Evolutionary conservation across 306 rosid species (phyloP), one percentile per base, ranked within the genome.

Genomic region (Quercus berberidifolia): DNA sequence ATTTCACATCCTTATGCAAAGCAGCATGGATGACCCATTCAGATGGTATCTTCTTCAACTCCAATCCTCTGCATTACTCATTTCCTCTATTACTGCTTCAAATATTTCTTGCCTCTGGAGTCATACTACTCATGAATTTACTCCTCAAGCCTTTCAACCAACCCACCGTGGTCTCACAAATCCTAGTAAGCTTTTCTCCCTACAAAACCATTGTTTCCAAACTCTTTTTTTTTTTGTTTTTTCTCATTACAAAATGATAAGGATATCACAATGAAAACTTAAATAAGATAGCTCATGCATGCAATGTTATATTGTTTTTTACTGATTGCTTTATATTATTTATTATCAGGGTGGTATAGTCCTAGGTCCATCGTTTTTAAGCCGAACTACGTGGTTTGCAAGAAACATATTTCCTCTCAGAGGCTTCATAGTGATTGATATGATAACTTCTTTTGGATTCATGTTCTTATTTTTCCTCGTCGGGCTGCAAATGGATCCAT

Each of bases 391-490:
- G 5, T 9, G 20, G 33, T 78, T 83, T 55, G 65, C 5, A n/a
- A 2, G 21, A 1, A 9, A 11, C 0, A 5, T 81, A 23, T 87
- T 87, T 46, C 90, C 87, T 1, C 31, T 75, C 41, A 75, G 78
- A 51, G 73, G 90, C 41, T 71, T 83, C 73, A 2, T 87, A 49
- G 4, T 76, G 38, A 76, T 87, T 3, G 90, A 87, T 25, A 23
- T 76, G 1, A 5, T 83, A 21, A 75, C 87, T 69, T 59, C 79
- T 0, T 17, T 87, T 3, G 90, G 75, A 52, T 69, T 9, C 56
- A 78, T 78, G 51, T 71, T 81, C 60, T 81, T 30, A 77, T 81
- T 78, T 82, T 87, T 87, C 67, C 82, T 87, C 55, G 35, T 84
- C 4, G 86, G 87, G 59, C 78, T 84, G 6, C 85, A 84, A 74